Evolutionary conservation across 768 basidiomycete species (phyloP).

Genomic region (Boletus fagicola): DNA sequence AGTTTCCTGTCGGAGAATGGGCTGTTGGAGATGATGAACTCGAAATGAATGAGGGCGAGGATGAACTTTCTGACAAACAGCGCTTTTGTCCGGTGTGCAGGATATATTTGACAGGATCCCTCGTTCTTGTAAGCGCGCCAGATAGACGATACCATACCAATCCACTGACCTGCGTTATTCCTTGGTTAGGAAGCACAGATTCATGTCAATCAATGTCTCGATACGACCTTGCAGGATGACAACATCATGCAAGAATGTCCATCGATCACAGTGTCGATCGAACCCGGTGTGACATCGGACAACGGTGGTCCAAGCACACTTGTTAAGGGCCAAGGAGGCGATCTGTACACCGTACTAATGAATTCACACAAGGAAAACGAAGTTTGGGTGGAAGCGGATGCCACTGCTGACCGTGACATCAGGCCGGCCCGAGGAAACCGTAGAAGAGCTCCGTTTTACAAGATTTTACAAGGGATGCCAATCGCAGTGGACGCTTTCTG

Average conservation of each 20-base stretch:
- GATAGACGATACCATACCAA: slow-evolving; percentile 20
- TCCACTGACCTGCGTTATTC: slow-evolving; percentile 2
- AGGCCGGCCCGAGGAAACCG: slow-evolving; percentile 50
- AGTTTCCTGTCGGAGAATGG: slow-evolving; percentile 54
- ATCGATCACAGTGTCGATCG: not conserved
- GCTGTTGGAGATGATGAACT: slow-evolving; percentile 72
- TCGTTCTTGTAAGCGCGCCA: slow-evolving; percentile 20
- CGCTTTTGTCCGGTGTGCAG: slow-evolving; percentile 29
- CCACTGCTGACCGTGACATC: slow-evolving; percentile 47
- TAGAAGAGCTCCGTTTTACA: slow-evolving; percentile 91
- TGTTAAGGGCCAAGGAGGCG: slow-evolving; percentile 7
- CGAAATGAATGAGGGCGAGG: slow-evolving; percentile 28
- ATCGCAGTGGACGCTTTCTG: slow-evolving; percentile 97
- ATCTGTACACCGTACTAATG: slow-evolving; percentile 86
- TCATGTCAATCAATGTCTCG: slow-evolving; percentile 62
- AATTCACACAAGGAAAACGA: slow-evolving; percentile 76
- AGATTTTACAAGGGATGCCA: slow-evolving; percentile 94
- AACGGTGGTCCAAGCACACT: not conserved
- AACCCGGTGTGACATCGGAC: not conserved
- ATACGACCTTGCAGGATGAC: slow-evolving; percentile 23
- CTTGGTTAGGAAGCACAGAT: slow-evolving; percentile 43
- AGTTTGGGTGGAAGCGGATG: slow-evolving; percentile 79
- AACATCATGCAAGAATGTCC: not conserved
- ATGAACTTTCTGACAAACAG: not conserved
- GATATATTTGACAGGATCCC: slow-evolving; percentile 8